These are phyloP conservation scores for Macrophomina pseudophaseolina DNA, from an alignment of 2,329 filamentous ascomycete species.

Conservation along the genomic window DNA sequence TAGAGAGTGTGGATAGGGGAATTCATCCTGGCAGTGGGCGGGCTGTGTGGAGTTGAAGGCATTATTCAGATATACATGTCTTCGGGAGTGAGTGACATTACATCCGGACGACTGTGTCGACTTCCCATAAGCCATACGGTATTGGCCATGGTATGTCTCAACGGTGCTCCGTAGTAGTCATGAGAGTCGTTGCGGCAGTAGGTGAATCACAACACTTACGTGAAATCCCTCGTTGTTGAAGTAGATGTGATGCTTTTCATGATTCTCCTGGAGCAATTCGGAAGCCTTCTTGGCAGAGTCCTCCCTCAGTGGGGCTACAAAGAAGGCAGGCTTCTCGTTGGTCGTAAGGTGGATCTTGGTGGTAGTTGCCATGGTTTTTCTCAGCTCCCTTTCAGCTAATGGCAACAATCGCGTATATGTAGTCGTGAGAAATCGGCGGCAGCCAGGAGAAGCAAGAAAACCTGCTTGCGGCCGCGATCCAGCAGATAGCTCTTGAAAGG, in stretches of 20 bases:
- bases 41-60: too few relatives aligned
- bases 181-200: too few relatives aligned
- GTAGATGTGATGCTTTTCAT: slow-evolving; percentile 77
- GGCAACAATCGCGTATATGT: neutral
- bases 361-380: slow-evolving; percentile 39
- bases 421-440: neutral
- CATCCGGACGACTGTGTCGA: too few relatives aligned
- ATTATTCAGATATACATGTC: too few relatives aligned
- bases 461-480: too few relatives aligned
- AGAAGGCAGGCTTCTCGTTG: slow-evolving; percentile 53
- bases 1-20: too few relatives aligned
- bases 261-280: slow-evolving; percentile 75
- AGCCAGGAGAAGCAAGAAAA: neutral
- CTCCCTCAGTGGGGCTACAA: slow-evolving; percentile 52
- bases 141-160: too few relatives aligned
- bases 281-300: slow-evolving; percentile 68
- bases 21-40: neutral
- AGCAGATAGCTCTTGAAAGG: neutral
- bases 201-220: slow-evolving; percentile 41
- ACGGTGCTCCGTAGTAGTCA: too few relatives aligned
- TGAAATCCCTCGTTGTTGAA: slow-evolving; percentile 80
- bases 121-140: too few relatives aligned
- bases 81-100: too few relatives aligned
- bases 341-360: slow-evolving; percentile 32
- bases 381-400: neutral